Percentiles rank a stretch among this genome's conserved stretches.
phyloP scores from a whole-genome alignment of 495 filamentous ascomycete genomes.

The Penicillium nucicola region DNA sequence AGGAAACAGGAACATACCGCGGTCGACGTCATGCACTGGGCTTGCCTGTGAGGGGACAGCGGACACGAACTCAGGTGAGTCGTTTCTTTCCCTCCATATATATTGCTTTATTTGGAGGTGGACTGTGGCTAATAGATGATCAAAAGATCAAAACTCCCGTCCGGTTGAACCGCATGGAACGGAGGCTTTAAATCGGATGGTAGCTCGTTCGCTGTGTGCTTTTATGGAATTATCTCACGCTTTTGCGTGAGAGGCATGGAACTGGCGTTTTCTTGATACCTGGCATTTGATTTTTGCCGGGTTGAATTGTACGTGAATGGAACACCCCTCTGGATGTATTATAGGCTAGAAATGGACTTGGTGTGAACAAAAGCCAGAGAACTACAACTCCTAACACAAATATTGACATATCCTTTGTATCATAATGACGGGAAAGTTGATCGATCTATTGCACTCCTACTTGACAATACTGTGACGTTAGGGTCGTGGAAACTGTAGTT shows the following conservation, averaged over 20 bases:
- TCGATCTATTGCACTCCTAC: too few species aligned
- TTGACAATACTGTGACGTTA: too few species aligned
- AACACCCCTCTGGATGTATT: constrained; percentile 28
- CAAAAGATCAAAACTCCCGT: constrained; percentile 66
- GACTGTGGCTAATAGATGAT: not conserved
- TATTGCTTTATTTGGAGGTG: not conserved
- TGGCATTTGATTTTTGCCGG: constrained; percentile 20
- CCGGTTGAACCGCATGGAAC: constrained; percentile 77
- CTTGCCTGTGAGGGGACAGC: constrained; percentile 83
- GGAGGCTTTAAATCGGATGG: constrained; percentile 45
- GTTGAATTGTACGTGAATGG: constrained; percentile 19
- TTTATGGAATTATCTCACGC: constrained; percentile 21
- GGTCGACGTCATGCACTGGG: constrained; percentile 88
- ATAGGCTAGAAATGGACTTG: constrained; percentile 16
- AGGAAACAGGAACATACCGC: constrained; percentile 88
- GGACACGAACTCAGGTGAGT: constrained; percentile 74
- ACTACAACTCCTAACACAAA: not conserved
- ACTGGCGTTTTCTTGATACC: constrained; percentile 38
- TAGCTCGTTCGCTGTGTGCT: constrained; percentile 1
- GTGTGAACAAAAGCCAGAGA: constrained; percentile 1
- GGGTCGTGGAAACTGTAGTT: not conserved
- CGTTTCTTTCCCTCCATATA: constrained; percentile 3
- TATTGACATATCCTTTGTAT: too few species aligned
- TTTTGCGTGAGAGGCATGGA: constrained; percentile 34
- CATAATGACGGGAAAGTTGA: too few species aligned